Conservation (phyloP, 2,329 filamentous ascomycete species). For the Aurifilum marmelostoma region DNA sequence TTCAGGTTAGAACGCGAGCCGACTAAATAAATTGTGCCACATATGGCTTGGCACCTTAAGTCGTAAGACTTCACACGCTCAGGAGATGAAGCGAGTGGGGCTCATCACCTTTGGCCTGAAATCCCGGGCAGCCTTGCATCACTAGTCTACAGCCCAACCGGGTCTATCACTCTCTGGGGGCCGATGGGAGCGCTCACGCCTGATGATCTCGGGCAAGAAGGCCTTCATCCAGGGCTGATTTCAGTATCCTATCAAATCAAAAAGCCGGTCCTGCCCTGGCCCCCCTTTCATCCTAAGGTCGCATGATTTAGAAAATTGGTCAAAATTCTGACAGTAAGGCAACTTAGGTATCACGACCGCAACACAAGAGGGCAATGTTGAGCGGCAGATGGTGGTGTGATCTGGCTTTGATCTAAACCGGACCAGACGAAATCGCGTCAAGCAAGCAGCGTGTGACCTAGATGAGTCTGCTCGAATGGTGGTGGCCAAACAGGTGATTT, state of each 20-base stretch:
- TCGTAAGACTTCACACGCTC: neutral
- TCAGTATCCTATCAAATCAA: neutral
- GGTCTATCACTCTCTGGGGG: neutral
- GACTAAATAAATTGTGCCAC: slow-evolving; percentile 1
- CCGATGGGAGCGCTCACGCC: neutral
- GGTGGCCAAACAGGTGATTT: neutral
- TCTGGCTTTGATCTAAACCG: neutral
- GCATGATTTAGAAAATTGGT: neutral
- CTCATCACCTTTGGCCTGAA: neutral
- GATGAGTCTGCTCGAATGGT: neutral
- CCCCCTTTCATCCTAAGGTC: neutral
- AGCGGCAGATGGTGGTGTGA: slow-evolving; percentile 16
- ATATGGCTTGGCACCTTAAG: neutral
- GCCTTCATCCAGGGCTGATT: neutral
- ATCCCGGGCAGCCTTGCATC: slow-evolving; percentile 8
- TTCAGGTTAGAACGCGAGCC: neutral
- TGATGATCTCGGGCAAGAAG: slow-evolving; percentile 9
- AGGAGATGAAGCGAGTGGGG: neutral
- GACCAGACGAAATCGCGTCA: slow-evolving; percentile 1
- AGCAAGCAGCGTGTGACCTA: slow-evolving; percentile 4
- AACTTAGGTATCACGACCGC: neutral
- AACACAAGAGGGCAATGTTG: neutral
- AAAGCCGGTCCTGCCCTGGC: neutral
- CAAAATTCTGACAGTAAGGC: neutral
- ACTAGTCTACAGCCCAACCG: slow-evolving; percentile 9